phyloP scores from a whole-genome alignment of 2,329 filamentous ascomycete species.

The Penicillium sp. region DNA sequence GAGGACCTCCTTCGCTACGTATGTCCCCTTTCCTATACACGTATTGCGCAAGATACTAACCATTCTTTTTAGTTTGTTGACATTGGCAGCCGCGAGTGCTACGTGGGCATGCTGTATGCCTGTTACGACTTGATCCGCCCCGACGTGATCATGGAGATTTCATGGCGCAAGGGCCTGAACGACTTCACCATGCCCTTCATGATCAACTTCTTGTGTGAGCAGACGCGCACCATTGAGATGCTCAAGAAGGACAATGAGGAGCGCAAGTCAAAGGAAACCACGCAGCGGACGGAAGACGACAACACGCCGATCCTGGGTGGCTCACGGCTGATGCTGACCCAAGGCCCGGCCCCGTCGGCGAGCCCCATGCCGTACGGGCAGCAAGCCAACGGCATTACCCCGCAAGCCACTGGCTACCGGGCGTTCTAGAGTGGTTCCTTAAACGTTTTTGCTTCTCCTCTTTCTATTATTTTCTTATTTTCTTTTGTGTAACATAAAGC shows the following conservation, averaged over 20 bases:
- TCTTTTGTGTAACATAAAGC: conserved; percentile 34
- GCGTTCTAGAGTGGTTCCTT: conserved; percentile 42
- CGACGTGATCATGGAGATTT: conserved; percentile 88
- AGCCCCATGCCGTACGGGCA: conserved; percentile 59
- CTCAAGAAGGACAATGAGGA: conserved; percentile 96
- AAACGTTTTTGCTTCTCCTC: conserved; percentile 3
- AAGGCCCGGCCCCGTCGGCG: conserved; percentile 61
- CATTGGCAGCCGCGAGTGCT: conserved; percentile 97
- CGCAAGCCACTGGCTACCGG: conserved; percentile 75
- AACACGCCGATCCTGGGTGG: conserved; percentile 88
- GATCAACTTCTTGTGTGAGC: conserved; percentile 95
- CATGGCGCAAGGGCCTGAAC: conserved; percentile 87
- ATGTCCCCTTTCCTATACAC: conserved; percentile 48
- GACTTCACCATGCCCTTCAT: conserved; percentile 99
- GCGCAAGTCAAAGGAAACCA: conserved; percentile 65
- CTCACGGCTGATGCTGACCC: conserved; percentile 89
- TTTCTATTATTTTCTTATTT: conserved; percentile 15
- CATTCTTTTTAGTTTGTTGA: conserved; percentile 72
- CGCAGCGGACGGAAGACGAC: conserved; percentile 84
- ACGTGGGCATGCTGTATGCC: conserved; percentile 98
- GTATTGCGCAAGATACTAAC: conserved; percentile 28
- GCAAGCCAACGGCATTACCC: conserved; percentile 81
- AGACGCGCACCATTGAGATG: conserved; percentile 74
- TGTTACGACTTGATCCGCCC: conserved; percentile 96
- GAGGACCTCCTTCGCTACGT: conserved; percentile 95